Base-by-base conservation (phyloP, 2,329 filamentous ascomycete species). In the Talaromyces sp. region DNA sequence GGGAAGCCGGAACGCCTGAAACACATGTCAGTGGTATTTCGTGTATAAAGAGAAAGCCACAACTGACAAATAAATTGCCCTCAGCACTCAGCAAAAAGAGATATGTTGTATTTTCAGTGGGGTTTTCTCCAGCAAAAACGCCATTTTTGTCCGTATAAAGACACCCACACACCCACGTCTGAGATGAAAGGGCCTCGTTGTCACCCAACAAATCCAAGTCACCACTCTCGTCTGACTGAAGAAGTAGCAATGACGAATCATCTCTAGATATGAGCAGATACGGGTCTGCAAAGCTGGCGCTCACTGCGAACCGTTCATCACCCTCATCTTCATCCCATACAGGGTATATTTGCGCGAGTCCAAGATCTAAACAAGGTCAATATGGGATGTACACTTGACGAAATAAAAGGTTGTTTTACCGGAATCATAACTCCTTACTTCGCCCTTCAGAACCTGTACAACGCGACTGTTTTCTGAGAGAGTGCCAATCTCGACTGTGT, bases 281-380 rank as follows among this genome's bases (percentile, higher is more conserved):
- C 0, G 91, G 91, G 66, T 97, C 93, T 21, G 85, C 85, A 67
- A 97, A 92, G 70, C 90, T 95, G 41, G 90, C 89, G 68, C 86
- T 89, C 52, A 92, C 79, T 48, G 94, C 88, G 57, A 88, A 83
- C 4, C 91, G 88, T 68, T 96, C 73, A 43, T 78, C 87, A 12
- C 89, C 92, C 0, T 88, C 92, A 65, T 94, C 90, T 68, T 96
- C 94, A 67, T 97, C 94, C 63, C 91, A 85, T 83, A 97, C 91
- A 0, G 92, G 91, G 55, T 97, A 83, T 58, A 99, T 97, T 69
- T 97, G 93, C 52, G 88, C 88, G 57, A 99, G 82, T 11, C 89
- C 90, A 61, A 99, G 84, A 73, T 96, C 91, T 91, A 68, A 32
- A 29, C 29, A 32, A 11, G 17, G 54, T 61, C 17, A 58, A 43